phyloP scores from a whole-genome alignment of 2,329 filamentous ascomycete species.

The Xylariaceae sp. region DNA sequence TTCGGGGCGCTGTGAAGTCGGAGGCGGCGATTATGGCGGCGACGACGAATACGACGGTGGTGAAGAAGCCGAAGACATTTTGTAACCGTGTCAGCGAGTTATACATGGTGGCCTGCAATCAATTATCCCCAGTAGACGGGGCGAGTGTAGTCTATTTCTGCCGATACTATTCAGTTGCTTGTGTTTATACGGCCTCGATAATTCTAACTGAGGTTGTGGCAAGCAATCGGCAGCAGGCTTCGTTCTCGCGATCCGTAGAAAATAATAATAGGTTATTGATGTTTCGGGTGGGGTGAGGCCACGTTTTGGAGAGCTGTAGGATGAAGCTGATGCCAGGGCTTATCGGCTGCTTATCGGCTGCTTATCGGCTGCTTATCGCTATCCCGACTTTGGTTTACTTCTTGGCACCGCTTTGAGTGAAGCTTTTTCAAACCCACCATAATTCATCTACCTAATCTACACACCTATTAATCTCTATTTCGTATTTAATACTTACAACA shows the following conservation, averaged over 20 bases:
- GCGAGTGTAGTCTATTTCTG: background rate
- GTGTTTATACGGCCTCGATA: background rate
- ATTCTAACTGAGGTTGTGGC: background rate
- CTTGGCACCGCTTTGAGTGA: constrained; percentile 19
- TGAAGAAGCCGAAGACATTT: constrained; percentile 97
- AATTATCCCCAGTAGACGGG: constrained; percentile 4
- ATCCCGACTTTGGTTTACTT: constrained; percentile 14
- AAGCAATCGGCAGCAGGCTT: background rate
- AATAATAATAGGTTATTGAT: background rate
- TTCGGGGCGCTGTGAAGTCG: constrained; percentile 70
- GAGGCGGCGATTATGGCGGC: constrained; percentile 80
- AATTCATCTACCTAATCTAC: no score
- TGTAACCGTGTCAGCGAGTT: constrained; percentile 83
- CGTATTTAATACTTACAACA: no score
- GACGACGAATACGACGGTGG: constrained; percentile 83
- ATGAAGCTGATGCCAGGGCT: background rate
- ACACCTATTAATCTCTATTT: no score
- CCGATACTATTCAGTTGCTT: background rate
- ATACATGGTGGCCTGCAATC: constrained; percentile 73
- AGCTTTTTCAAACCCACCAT: no score
- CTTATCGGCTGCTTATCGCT: constrained; percentile 30
- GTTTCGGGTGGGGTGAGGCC: constrained; percentile 21
- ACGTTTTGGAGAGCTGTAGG: constrained; percentile 24
- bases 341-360: constrained; percentile 27
- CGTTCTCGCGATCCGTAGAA: background rate